These are phyloP conservation scores for Podospora conica DNA, from an alignment of 495 filamentous ascomycete genomes.

Conservation along the genomic window DNA sequence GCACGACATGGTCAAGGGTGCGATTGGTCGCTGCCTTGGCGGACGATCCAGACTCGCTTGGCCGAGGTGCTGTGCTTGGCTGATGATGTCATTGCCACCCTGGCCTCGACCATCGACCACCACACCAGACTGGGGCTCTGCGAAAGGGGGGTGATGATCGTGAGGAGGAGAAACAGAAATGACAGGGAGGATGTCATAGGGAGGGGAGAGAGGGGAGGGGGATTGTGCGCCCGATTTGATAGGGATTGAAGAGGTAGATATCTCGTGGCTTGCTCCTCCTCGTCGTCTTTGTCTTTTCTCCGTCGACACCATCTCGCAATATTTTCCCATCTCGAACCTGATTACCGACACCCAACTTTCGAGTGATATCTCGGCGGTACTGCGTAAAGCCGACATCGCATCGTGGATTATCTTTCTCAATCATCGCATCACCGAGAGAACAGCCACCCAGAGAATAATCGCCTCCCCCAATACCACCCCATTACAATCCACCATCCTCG, in stretches of 20 bases:
- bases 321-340: background rate
- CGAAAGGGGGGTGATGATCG: background rate
- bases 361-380: too few species aligned
- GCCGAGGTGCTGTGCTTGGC: background rate
- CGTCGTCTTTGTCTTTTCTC: background rate
- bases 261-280: background rate
- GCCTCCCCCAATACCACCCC: background rate
- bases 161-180: background rate
- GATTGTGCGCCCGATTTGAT: background rate
- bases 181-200: background rate
- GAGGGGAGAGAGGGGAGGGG: background rate
- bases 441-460: background rate
- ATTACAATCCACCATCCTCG: background rate
- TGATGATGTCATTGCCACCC: constrained; percentile 10
- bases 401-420: background rate
- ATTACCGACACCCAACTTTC: background rate
- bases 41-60: background rate
- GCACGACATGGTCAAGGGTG: background rate
- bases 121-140: too few species aligned
- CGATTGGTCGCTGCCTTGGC: background rate
- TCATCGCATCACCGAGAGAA: background rate
- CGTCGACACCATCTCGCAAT: too few species aligned
- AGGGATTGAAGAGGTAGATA: background rate
- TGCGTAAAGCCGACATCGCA: background rate
- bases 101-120: background rate